Base-by-base conservation (phyloP, 257 asterid genomes). In the Penstemon davidsonii region DNA sequence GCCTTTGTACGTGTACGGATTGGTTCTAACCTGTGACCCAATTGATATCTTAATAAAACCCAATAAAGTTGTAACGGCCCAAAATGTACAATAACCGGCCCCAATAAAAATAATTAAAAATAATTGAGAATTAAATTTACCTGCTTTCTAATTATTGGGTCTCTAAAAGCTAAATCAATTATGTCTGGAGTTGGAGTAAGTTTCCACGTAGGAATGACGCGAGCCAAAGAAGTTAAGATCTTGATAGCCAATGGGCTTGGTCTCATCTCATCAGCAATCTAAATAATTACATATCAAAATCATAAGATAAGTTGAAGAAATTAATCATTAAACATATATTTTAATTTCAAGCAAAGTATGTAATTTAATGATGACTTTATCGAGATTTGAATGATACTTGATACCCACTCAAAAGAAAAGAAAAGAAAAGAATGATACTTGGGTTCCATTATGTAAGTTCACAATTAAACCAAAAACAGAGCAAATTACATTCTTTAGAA, bases 1-100 rank as follows among this genome's bases (percentile, higher is more conserved):
- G 39, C 99, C 99, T 72, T 88, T 94, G 82, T 91, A 94, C 64
- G 96, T 81, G 72, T 83, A 86, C 12, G 95, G 92, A 60, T 94
- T 94, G 71, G 87, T 73, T 69, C 95, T 82, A 19, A 94, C 79
- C 98, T 92, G 87, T 47, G 8, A 42, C 15, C 36, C 46, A 12
- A 38, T 51, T 62, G 47, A 44, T 36, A 4, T 10, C 12, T 4
- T 0, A 9, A 5, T 13, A 25, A 41, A 47, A 46, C 4, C 13
- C 54, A 3, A 1, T 11, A 40, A 54, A 53, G 2, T 40, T 40
- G n/a, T 49, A 57, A 63, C 18, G 36, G 11, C 8, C 67, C 44
- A 63, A 4, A 5, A 33, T 51, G 44, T 53, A 53, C 3, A 13
- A 0, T 4, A 1, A 25, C 5, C 6, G 1, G 19, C 25, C 4